phyloP scores from a whole-genome alignment of 306 rosid species.

The Gillenia trifoliata region DNA sequence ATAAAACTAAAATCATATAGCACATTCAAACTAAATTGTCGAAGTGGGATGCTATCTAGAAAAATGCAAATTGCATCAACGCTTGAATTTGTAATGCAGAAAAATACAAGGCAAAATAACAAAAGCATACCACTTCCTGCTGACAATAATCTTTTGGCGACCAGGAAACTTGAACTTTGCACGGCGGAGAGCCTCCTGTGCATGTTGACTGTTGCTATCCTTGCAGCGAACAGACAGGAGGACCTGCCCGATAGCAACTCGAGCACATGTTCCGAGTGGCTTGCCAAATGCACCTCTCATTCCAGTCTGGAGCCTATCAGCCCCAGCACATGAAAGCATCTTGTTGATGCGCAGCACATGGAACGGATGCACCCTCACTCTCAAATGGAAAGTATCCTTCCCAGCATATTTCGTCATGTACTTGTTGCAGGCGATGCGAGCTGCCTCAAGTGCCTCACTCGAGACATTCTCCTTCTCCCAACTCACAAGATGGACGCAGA shows the following conservation, averaged over 20 bases:
- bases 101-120: not conserved
- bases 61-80: not conserved
- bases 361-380: slow-evolving; percentile 85
- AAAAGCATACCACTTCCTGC: slow-evolving; percentile 68
- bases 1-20: too few relatives aligned
- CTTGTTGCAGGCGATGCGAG: slow-evolving; percentile 79
- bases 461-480: slow-evolving; percentile 96
- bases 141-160: slow-evolving; percentile 73
- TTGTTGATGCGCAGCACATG: slow-evolving; percentile 84
- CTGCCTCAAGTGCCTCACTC: slow-evolving; percentile 76
- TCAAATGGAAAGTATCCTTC: slow-evolving; percentile 73
- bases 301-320: slow-evolving; percentile 86
- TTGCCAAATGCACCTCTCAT: slow-evolving; percentile 95
- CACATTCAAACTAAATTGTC: not conserved
- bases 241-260: slow-evolving; percentile 81
- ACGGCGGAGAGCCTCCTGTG: slow-evolving; percentile 87
- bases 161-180: slow-evolving; percentile 84
- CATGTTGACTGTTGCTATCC: slow-evolving; percentile 64
- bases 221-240: slow-evolving; percentile 71
- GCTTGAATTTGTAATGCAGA: not conserved
- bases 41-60: not conserved
- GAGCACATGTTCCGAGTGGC: slow-evolving; percentile 71
- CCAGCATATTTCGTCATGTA: slow-evolving; percentile 76
- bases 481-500: slow-evolving; percentile 79
- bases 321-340: slow-evolving; percentile 97